Conservation (phyloP, 345 rosid genomes). For the Lepidium africanum region DNA sequence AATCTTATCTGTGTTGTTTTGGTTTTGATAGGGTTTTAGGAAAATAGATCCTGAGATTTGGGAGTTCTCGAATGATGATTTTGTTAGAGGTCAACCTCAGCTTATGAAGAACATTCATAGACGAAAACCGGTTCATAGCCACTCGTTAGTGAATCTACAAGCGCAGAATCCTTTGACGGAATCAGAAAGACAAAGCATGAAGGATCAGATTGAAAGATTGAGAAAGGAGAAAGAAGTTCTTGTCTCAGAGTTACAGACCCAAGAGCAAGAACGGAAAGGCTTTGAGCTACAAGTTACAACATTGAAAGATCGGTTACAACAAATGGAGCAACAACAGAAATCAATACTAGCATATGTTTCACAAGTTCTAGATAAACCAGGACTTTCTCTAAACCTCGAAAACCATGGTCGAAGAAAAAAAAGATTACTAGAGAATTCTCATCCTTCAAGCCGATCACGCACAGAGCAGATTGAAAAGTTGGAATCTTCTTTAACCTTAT, state of each 20-base stretch:
- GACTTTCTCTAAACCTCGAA: constrained; percentile 44
- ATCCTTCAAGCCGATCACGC: constrained; percentile 12
- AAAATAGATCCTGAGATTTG: constrained; percentile 81
- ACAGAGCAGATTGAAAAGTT: constrained; percentile 40
- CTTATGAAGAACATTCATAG: constrained; percentile 86
- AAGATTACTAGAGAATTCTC: constrained; percentile 38
- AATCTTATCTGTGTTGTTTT: background rate
- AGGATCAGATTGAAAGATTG: constrained; percentile 57
- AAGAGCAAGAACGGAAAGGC: constrained; percentile 50
- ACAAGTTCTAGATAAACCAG: constrained; percentile 57
- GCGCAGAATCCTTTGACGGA: constrained; percentile 55
- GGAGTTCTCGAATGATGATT: constrained; percentile 92
- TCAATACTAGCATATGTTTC: constrained; percentile 43
- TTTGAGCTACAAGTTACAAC: constrained; percentile 46
- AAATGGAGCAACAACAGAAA: constrained; percentile 55
- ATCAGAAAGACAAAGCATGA: constrained; percentile 54
- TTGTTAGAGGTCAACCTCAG: constrained; percentile 60
- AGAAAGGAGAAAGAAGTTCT: constrained; percentile 50
- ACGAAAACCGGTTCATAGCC: constrained; percentile 91
- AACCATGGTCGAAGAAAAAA: constrained; percentile 62
- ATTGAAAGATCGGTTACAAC: constrained; percentile 58
- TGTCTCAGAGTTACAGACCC: constrained; percentile 41
- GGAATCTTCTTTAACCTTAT: constrained; percentile 56
- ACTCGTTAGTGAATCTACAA: constrained; percentile 53
- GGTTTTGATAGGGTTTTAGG: constrained; percentile 59